Conservation (phyloP, 805 yeast genomes). For the Torulaspora quercuum region DNA sequence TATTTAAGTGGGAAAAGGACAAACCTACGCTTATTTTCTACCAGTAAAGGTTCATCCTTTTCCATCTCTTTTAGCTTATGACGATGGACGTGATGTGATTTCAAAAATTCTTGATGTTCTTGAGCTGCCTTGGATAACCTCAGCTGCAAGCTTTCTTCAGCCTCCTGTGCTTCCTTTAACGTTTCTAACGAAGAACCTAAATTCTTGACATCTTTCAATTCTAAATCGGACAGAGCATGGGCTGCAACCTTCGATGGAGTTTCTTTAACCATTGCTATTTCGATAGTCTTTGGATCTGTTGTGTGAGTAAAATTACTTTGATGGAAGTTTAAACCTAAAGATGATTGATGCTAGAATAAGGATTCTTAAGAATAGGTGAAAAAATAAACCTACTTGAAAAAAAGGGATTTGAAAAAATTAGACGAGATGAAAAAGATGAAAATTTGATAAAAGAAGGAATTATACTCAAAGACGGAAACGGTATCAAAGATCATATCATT, state of each 20-base stretch:
- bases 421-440: no score
- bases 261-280: constrained; percentile 41
- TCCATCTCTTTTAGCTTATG: constrained; percentile 69
- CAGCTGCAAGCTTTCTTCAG: constrained; percentile 23
- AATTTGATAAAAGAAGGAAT: no score
- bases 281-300: background rate
- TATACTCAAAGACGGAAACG: no score
- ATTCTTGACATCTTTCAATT: constrained; percentile 44
- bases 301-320: background rate
- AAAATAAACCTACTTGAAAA: no score
- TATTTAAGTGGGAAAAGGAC: constrained; percentile 95
- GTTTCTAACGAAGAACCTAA: constrained; percentile 44
- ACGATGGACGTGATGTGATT: constrained; percentile 65
- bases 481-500: no score
- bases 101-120: constrained; percentile 54
- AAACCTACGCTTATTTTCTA: constrained; percentile 82
- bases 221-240: constrained; percentile 50
- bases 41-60: constrained; percentile 82
- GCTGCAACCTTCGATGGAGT: constrained; percentile 72
- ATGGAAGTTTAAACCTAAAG: no score
- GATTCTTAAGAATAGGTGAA: no score
- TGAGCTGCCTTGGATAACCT: constrained; percentile 36
- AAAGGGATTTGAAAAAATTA: no score
- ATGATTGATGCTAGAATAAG: no score
- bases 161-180: constrained; percentile 34